Base-by-base conservation (phyloP, 2,329 filamentous ascomycete species). In the Mycogone perniciosa region DNA sequence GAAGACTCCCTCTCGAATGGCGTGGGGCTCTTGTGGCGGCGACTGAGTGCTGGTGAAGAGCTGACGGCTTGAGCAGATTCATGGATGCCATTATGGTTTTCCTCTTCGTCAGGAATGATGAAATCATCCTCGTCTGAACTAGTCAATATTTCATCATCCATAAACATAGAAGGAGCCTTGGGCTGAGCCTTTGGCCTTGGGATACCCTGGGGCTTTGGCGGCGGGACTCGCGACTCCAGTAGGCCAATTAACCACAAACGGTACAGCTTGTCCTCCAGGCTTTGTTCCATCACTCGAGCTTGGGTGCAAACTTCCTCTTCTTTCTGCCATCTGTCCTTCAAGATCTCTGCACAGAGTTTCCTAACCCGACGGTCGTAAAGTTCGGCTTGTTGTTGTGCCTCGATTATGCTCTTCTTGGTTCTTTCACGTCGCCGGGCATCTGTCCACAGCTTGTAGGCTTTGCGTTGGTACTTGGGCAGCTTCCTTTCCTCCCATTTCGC, bases 361-460 rank as follows among this genome's bases (percentile, higher is more conserved):
- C 64, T 62, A 31, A 92, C 71, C 7, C 85, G 81, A 2, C 59
- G 53, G 9, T 76, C 67, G 13, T 79, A 69, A 4, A 63, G 58
- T 4, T 68, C 62, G 7, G 80, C 71, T 4, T 70, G 61, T 5
- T 59, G 60, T 7, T 70, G 67, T n/a, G 77, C 71, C 6, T 60
- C 57, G 1, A 69, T 62, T 13, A 84, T 75, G 29, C 76, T 68
- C 1, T 55, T 57, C 5, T 46, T 59, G 31, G 49, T 59, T 2
- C 63, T 65, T 59, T 68, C 67, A 39, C 66, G 62, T 7, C 69
- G 71, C 46, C 74, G 79, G 31, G 80, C 80, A 37, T 73, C 57
- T 4, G 63, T 68, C 89, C 88, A 95, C 2, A 86, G 57, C 4
- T 62, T 66, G 60, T 80, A 76, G 0, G 85, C 86, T 51, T 75